phyloP scores from a whole-genome alignment of 2,329 filamentous ascomycete species.

The Eutypella sp. region DNA sequence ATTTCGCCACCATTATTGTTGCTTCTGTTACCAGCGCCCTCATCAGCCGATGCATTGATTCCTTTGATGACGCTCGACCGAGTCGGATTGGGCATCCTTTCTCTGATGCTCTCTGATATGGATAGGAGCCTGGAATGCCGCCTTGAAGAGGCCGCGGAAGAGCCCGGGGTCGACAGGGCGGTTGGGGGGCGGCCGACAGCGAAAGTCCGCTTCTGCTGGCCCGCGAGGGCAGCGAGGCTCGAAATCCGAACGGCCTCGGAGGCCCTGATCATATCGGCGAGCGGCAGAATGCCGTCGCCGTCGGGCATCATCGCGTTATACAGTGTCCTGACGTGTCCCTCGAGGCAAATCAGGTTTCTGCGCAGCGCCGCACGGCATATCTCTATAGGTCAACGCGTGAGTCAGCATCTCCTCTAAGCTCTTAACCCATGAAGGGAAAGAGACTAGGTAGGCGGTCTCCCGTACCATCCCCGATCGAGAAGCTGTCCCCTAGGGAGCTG shows the following conservation, averaged over 20 bases:
- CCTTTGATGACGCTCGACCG: no score
- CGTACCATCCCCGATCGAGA: constrained; percentile 30
- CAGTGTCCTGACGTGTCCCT: constrained; percentile 23
- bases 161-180: constrained; percentile 18
- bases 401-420: constrained; percentile 1
- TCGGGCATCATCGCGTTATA: constrained; percentile 14
- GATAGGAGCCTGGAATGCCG: no score
- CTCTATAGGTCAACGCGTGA: constrained; percentile 10
- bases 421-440: neutral
- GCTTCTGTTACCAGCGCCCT: neutral
- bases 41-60: no score
- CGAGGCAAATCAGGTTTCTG: constrained; percentile 22
- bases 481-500: constrained; percentile 30
- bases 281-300: constrained; percentile 24
- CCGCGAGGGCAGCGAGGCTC: constrained; percentile 28
- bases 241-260: constrained; percentile 30
- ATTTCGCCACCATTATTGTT: neutral
- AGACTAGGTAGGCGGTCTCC: constrained; percentile 3
- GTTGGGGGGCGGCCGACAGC: constrained; percentile 24
- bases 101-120: no score
- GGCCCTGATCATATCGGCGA: constrained; percentile 27
- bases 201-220: constrained; percentile 33
- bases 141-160: neutral
- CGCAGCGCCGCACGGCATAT: constrained; percentile 25
- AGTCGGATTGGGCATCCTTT: no score